phyloP scores from a whole-genome alignment of 2,329 filamentous ascomycete species.

The Colletotrichum karsti region DNA sequence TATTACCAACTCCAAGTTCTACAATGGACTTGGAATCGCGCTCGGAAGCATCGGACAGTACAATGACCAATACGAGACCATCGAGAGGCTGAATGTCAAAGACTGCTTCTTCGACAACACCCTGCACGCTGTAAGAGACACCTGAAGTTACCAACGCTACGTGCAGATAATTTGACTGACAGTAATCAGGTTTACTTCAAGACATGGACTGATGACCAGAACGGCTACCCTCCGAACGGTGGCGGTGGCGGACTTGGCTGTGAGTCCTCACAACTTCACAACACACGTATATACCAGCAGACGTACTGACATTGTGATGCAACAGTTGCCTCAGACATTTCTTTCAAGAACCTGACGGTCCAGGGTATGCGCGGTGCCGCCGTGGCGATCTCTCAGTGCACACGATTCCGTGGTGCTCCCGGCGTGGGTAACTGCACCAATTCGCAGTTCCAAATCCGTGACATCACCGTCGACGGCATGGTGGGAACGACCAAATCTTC shows the following conservation, averaged over 20 bases:
- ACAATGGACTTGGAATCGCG: constrained; percentile 51
- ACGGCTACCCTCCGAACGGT: constrained; percentile 55
- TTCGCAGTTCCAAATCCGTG: constrained; percentile 40
- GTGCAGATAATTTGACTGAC: not conserved
- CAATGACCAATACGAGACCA: constrained; percentile 48
- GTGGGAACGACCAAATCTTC: constrained; percentile 11
- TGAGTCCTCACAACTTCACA: constrained; percentile 29
- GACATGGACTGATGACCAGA: constrained; percentile 55
- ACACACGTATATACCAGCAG: too few relatives aligned
- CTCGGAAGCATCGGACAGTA: constrained; percentile 59
- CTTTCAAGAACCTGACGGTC: constrained; percentile 20
- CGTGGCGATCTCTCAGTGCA: constrained; percentile 43
- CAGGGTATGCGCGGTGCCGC: constrained; percentile 31
- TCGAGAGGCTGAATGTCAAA: constrained; percentile 48
- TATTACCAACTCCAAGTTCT: constrained; percentile 49
- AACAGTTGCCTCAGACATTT: constrained; percentile 13
- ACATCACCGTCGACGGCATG: constrained; percentile 32
- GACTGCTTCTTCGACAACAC: constrained; percentile 49
- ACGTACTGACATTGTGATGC: too few relatives aligned
- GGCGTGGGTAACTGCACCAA: constrained; percentile 43
- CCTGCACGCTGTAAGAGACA: constrained; percentile 44
- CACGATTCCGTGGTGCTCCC: constrained; percentile 36
- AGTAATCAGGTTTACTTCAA: constrained; percentile 55
- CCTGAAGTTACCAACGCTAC: not conserved
- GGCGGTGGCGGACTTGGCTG: constrained; percentile 57